These are phyloP conservation scores for Candida pini DNA, from an alignment of 805 yeast species.

Conservation along the genomic window DNA sequence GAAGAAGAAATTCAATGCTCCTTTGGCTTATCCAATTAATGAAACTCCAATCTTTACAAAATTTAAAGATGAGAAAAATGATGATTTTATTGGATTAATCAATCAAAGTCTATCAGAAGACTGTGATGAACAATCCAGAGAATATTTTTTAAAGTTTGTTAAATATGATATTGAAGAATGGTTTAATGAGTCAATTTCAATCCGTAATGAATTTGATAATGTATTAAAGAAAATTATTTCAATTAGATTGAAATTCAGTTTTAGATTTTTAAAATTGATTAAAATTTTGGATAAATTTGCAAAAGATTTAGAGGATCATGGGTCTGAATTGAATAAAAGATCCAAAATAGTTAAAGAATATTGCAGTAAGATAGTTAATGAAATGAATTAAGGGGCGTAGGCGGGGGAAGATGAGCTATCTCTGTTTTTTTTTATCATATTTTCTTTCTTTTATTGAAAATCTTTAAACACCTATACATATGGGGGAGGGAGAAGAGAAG, in stretches of 20 bases:
- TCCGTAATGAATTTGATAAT: constrained; percentile 29
- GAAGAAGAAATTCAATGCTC: constrained; percentile 3
- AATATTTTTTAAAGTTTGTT: constrained; percentile 11
- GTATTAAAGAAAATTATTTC: constrained; percentile 31
- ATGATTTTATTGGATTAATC: constrained; percentile 9
- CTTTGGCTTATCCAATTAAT: constrained; percentile 11
- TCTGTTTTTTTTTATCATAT: neutral
- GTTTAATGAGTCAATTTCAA: constrained; percentile 31
- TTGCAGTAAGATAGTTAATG: constrained; percentile 34
- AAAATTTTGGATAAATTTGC: constrained; percentile 17
- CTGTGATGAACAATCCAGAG: neutral
- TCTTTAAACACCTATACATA: neutral
- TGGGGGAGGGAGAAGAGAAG: too few species aligned
- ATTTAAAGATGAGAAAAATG: constrained; percentile 9
- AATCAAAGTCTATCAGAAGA: neutral
- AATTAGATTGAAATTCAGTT: constrained; percentile 35
- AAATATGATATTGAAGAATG: constrained; percentile 26
- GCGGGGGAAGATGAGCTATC: too few species aligned
- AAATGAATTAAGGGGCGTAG: constrained; percentile 13
- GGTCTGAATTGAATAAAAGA: constrained; percentile 30
- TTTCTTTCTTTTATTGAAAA: neutral
- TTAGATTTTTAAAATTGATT: constrained; percentile 26
- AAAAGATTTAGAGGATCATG: constrained; percentile 14
- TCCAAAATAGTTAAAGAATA: constrained; percentile 37
- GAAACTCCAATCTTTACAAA: constrained; percentile 11